phyloP scores from a whole-genome alignment of 1,139 yeast species.

The Candida dubliniensis region DNA sequence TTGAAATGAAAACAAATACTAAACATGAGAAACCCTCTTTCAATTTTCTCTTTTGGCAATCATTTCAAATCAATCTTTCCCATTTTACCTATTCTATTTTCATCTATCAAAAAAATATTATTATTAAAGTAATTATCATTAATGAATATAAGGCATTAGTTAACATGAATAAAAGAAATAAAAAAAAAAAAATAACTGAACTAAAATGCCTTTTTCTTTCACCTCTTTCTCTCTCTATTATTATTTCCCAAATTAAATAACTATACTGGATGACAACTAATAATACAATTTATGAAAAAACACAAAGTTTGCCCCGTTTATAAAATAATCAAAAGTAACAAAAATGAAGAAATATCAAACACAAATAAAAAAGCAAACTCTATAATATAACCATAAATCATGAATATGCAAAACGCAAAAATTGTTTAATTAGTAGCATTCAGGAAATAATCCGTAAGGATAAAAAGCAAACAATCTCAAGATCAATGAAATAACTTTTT shows the following conservation, averaged over 20 bases:
- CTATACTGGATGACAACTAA: constrained; percentile 1
- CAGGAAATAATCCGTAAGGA: constrained; percentile 5
- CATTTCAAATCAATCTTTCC: no score
- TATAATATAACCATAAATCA: constrained; percentile 8
- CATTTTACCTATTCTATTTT: no score
- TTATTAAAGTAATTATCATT: no score
- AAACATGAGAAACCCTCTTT: not conserved
- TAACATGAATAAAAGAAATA: no score
- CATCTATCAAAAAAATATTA: no score
- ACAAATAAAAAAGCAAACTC: constrained; percentile 8
- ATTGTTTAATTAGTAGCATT: not conserved
- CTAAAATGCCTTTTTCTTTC: constrained; percentile 1
- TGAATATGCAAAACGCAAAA: not conserved
- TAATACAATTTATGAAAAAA: constrained; percentile 3
- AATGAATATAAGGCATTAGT: no score
- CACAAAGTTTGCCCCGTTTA: constrained; percentile 1
- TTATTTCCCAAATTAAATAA: not conserved
- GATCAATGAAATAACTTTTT: constrained; percentile 4
- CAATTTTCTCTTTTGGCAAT: not conserved
- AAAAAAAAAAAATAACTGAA: not conserved
- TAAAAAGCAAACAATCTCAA: constrained; percentile 4
- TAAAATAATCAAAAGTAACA: not conserved
- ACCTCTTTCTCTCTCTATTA: not conserved
- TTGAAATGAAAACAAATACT: constrained; percentile 5
- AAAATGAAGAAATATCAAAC: not conserved